A percentile compares a stretch with the other conserved stretches of the same genome.
phyloP scores from a whole-genome alignment of 345 rosid species.

The Reutealis trisperma region DNA sequence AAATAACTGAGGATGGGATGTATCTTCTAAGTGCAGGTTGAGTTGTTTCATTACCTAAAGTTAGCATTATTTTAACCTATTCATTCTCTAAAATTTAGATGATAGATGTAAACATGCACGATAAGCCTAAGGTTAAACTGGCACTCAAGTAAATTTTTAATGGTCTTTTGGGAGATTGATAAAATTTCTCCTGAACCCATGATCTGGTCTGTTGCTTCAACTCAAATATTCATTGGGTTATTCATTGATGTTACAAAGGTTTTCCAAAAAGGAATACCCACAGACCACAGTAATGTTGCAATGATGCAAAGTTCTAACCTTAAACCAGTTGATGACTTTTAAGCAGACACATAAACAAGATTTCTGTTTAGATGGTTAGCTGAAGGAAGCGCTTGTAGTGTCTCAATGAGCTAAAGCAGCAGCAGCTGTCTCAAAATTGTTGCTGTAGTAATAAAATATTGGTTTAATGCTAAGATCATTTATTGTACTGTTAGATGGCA shows the following conservation, averaged over 20 bases:
- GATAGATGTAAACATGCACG: background rate
- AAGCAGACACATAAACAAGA: background rate
- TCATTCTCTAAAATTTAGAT: background rate
- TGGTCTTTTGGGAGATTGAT: background rate
- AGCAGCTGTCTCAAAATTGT: slow-evolving; percentile 5
- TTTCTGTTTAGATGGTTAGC: background rate
- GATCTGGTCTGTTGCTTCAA: background rate
- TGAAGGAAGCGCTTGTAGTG: background rate
- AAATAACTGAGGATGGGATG: slow-evolving; percentile 86
- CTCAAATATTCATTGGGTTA: background rate
- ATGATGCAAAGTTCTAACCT: background rate
- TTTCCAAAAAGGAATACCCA: background rate
- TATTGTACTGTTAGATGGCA: background rate
- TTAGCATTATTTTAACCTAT: background rate
- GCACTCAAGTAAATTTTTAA: background rate
- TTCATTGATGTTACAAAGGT: background rate
- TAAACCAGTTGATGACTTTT: background rate
- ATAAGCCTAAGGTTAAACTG: background rate
- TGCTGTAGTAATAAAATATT: background rate
- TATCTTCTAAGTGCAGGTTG: slow-evolving; percentile 94
- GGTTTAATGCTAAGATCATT: background rate
- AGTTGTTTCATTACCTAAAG: slow-evolving; percentile 10
- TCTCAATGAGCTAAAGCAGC: background rate
- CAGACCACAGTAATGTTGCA: background rate
- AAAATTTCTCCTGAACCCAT: background rate